Base-by-base conservation (phyloP, 2,329 filamentous ascomycete species). In the Alternaria dauci region DNA sequence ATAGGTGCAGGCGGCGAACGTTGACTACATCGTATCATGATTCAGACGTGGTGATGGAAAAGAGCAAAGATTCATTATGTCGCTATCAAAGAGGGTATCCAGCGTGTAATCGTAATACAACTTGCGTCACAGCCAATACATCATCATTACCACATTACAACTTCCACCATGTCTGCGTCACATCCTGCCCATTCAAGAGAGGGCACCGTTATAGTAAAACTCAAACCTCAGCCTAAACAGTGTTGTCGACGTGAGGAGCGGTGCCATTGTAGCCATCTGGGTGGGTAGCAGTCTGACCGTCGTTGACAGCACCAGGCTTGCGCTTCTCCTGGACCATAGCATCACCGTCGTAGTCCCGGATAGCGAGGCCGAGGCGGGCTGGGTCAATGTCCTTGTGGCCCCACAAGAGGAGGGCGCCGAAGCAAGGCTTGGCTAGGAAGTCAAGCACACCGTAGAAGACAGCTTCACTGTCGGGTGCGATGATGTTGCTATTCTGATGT, bases 391-490 rank as follows among this genome's bases (percentile, higher is more conserved):
- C 86, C 47, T 86, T 82, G 74, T 90, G 88, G 1, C 87, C 87
- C 78, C 81, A 87, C 51, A 91, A 79, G 1, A 91, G 81, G 1
- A 90, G 71, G 12, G 81, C 80, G 16, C 87, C 86, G 65, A 91
- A 91, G 8, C 85, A 80, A 0, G 87, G 87, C 79, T 91, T 91
- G 7, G 88, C 84, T 3, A 90, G 61, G 5, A 91, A 76, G 61
- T 91, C 89, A 0, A 92, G 81, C 3, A 91, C 78, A 42, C 88
- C 88, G 71, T 91, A 92, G 73, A 91, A 90, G 59, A 90, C 78
- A 11, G 87, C 87, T 71, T 91, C 89, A 0, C 85, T 86, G 70
- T 91, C 89, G 0, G 87, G 85, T 2, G 88, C 77, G 52, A 91
- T 89, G 63, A 89, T 77, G 67, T 90, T 90, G 11, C 87, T 88